Percentiles rank a stretch among this genome's conserved stretches.
Evolutionary conservation across 192 early-diverging fungal species (phyloP).

Genomic region (Coemansia sp.): DNA sequence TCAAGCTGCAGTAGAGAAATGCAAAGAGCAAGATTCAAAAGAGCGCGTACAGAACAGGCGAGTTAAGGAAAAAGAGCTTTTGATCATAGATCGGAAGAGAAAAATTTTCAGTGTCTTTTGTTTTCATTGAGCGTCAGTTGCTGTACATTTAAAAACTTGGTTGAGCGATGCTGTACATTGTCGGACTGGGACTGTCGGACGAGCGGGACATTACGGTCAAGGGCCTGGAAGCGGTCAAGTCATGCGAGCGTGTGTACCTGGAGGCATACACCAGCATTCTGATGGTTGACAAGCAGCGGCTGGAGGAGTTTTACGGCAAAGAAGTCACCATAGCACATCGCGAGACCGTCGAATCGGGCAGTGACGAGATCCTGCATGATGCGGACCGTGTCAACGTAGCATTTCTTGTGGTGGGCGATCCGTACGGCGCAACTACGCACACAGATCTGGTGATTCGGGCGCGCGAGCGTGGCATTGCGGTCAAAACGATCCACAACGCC

Average conservation of each 20-base stretch:
- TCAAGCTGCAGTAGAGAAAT: too few species aligned
- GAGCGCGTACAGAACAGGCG: too few species aligned
- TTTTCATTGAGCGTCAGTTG: too few species aligned
- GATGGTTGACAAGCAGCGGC: constrained; percentile 68
- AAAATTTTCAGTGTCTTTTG: constrained; percentile 1
- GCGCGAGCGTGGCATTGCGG: constrained; percentile 77
- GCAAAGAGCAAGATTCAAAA: too few species aligned
- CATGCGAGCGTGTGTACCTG: constrained; percentile 85
- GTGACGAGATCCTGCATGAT: constrained; percentile 82
- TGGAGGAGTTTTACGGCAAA: constrained; percentile 86
- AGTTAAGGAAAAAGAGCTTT: too few species aligned
- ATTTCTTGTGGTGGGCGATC: constrained; percentile 97
- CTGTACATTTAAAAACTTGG: background rate
- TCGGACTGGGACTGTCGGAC: constrained; percentile 94
- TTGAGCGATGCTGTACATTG: constrained; percentile 70
- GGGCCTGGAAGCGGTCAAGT: constrained; percentile 89
- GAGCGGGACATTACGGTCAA: constrained; percentile 97
- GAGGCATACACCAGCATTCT: constrained; percentile 96
- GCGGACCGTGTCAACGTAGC: constrained; percentile 89
- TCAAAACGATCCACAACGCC: constrained; percentile 97
- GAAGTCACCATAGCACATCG: constrained; percentile 87
- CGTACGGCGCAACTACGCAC: constrained; percentile 96
- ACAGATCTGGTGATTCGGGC: constrained; percentile 95
- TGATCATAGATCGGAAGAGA: background rate
- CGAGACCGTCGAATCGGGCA: constrained; percentile 94